Evolutionary conservation across 345 rosid species (phyloP).

Genomic region (Eucalyptus melliodora): DNA sequence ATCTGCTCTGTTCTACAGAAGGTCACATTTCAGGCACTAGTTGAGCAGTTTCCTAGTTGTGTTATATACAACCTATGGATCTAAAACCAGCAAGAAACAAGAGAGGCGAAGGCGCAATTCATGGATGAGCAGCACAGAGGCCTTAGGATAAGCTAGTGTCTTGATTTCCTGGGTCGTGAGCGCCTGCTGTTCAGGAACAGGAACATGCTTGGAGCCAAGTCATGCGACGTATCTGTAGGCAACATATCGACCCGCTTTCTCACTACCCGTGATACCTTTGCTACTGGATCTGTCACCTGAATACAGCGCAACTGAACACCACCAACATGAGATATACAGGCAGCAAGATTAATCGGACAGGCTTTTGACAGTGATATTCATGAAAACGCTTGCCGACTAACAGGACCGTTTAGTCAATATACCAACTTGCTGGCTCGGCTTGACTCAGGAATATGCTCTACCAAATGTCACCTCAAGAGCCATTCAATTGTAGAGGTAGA

Average conservation of each 20-base stretch:
- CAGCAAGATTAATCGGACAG: not conserved
- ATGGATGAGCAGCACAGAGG: not conserved
- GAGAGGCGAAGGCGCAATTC: not conserved
- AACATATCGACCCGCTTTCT: slow-evolving; percentile 11
- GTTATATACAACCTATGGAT: not conserved
- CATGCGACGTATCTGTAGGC: slow-evolving; percentile 1
- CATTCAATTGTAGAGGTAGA: not conserved
- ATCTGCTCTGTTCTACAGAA: not conserved
- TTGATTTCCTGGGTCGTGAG: slow-evolving; percentile 30
- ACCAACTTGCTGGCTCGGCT: not conserved
- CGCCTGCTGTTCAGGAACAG: slow-evolving; percentile 26
- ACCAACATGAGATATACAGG: not conserved
- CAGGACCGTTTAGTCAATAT: not conserved
- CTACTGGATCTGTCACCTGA: slow-evolving; percentile 7
- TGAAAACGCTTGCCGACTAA: not conserved
- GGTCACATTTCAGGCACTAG: not conserved
- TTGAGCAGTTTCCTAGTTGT: not conserved
- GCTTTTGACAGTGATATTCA: not conserved
- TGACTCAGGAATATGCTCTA: not conserved
- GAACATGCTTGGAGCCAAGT: slow-evolving; percentile 13
- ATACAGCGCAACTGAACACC: slow-evolving; percentile 1
- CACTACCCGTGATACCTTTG: slow-evolving; percentile 7
- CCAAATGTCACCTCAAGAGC: not conserved
- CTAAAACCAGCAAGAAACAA: not conserved
- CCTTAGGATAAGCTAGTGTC: not conserved